phyloP scores from a whole-genome alignment of 2,329 filamentous ascomycete species.

The Calonectria naviculata region DNA sequence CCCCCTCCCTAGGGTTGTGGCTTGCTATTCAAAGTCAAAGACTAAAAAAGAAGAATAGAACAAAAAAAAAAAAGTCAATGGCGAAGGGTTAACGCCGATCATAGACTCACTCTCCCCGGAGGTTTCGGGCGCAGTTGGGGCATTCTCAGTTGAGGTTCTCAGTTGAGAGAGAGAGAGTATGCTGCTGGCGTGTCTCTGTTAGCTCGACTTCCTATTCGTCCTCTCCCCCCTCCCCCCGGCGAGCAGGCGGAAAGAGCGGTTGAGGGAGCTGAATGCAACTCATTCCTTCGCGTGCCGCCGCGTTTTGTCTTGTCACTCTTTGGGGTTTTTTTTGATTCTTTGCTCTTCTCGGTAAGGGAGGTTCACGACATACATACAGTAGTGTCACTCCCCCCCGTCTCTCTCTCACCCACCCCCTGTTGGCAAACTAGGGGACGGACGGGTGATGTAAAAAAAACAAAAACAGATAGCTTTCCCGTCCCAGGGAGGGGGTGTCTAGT shows the following conservation, averaged over 20 bases:
- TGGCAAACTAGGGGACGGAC: too few relatives aligned
- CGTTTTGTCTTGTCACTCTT: too few relatives aligned
- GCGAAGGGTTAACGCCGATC: background rate
- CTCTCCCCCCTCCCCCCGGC: background rate
- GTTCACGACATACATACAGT: too few relatives aligned
- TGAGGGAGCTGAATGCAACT: background rate
- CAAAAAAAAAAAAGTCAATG: background rate
- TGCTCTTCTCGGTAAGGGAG: background rate
- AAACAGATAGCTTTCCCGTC: too few relatives aligned
- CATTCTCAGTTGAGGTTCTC: background rate
- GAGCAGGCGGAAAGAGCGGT: background rate
- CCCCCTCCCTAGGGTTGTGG: too few relatives aligned
- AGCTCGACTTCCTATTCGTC: background rate
- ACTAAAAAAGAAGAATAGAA: too few relatives aligned
- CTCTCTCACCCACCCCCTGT: too few relatives aligned
- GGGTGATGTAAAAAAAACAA: too few relatives aligned
- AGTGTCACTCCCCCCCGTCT: too few relatives aligned
- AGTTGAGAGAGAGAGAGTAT: background rate
- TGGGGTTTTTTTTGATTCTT: background rate
- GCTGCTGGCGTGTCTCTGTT: background rate
- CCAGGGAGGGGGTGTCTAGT: too few relatives aligned
- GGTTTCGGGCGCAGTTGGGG: background rate
- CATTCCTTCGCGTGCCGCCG: background rate
- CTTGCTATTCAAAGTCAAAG: too few relatives aligned
- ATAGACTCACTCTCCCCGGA: too few relatives aligned